Percentiles rank a stretch among this genome's conserved stretches.
These are phyloP conservation scores for Hyphopichia burtonii DNA, from an alignment of 1,139 yeast species.

Conservation along the genomic window DNA sequence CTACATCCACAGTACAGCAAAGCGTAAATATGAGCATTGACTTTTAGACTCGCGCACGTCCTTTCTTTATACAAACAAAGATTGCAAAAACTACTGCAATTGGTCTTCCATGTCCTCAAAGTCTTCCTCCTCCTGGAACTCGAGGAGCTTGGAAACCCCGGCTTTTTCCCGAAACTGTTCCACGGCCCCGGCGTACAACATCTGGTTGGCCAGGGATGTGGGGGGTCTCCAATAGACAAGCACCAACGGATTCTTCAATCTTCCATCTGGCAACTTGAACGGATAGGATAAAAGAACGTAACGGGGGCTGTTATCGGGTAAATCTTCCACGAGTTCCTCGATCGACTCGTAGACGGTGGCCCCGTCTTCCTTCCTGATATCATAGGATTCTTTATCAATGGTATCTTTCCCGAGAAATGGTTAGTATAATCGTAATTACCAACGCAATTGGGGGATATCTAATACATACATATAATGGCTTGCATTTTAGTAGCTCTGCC, in stretches of 20 bases:
- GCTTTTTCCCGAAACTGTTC: constrained; percentile 77
- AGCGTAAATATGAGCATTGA: neutral
- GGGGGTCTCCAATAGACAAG: constrained; percentile 84
- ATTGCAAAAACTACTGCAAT: constrained; percentile 1
- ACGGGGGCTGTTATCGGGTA: constrained; percentile 83
- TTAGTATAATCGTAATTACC: too few relatives aligned
- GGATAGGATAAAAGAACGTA: constrained; percentile 80
- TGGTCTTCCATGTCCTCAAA: constrained; percentile 47
- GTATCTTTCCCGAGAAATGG: too few relatives aligned
- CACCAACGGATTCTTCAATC: constrained; percentile 71
- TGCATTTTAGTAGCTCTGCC: constrained; percentile 64
- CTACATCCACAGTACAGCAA: neutral
- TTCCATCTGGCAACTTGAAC: constrained; percentile 63
- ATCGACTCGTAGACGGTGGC: constrained; percentile 45
- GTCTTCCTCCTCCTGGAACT: constrained; percentile 61
- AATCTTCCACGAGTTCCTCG: constrained; percentile 65
- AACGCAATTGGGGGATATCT: too few relatives aligned
- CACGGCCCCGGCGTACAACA: constrained; percentile 89
- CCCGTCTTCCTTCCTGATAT: constrained; percentile 48
- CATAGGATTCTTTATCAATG: constrained; percentile 57
- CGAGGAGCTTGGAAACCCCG: constrained; percentile 65
- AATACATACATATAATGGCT: constrained; percentile 57
- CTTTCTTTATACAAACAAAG: too few relatives aligned
- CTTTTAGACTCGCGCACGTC: too few relatives aligned
- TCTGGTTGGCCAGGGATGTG: constrained; percentile 74